phyloP scores from a whole-genome alignment of 306 rosid species.

The Acacia crassicarpa region DNA sequence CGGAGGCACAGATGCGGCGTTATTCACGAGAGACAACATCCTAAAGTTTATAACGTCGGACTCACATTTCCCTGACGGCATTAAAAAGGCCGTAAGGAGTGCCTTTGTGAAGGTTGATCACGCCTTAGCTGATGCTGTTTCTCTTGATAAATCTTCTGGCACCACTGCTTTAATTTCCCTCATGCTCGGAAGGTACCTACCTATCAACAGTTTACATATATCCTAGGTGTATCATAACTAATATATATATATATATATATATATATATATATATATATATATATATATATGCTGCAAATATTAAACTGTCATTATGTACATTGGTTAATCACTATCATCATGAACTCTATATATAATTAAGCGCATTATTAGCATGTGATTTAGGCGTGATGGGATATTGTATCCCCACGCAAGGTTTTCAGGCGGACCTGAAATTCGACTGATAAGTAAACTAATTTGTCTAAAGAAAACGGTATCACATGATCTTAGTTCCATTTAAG shows the following conservation, averaged over 20 bases:
- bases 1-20: slow-evolving; percentile 43
- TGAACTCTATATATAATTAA: too few species aligned
- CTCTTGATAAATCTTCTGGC: slow-evolving; percentile 43
- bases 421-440: too few species aligned
- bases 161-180: slow-evolving; percentile 41
- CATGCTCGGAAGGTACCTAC: slow-evolving; percentile 35
- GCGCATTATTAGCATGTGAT: too few species aligned
- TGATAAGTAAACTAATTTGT: too few species aligned
- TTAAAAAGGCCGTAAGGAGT: slow-evolving; percentile 32
- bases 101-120: slow-evolving; percentile 44
- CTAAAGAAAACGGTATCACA: too few species aligned
- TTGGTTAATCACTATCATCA: too few species aligned
- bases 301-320: too few species aligned
- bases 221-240: background rate
- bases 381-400: background rate
- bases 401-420: background rate
- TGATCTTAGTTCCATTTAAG: too few species aligned
- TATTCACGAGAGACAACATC: slow-evolving; percentile 35
- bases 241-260: too few species aligned
- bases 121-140: slow-evolving; percentile 39
- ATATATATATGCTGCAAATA: too few species aligned
- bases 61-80: slow-evolving; percentile 24
- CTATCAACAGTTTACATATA: background rate
- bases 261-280: too few species aligned
- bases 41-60: slow-evolving; percentile 37